These are phyloP conservation scores for Lichtheimia hyalospora DNA, from an alignment of 371 early-diverging fungal genomes.

Conservation along the genomic window DNA sequence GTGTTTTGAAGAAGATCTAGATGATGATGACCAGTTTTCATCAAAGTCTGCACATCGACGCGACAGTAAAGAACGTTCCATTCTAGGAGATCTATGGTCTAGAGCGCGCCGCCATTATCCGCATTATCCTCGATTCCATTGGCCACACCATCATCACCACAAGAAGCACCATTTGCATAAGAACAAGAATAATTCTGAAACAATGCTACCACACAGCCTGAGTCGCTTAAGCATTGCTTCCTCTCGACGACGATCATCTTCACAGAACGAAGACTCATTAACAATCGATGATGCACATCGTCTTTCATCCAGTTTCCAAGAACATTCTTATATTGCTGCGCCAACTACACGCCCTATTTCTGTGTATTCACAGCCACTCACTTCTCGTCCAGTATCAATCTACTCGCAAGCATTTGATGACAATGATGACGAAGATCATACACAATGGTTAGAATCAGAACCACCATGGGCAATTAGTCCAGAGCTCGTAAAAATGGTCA, in stretches of 20 bases:
- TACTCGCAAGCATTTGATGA: background rate
- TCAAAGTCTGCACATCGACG: constrained; percentile 27
- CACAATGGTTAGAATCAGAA: background rate
- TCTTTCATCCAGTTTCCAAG: constrained; percentile 18
- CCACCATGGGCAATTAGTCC: constrained; percentile 36
- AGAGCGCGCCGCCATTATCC: constrained; percentile 32
- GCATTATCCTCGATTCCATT: constrained; percentile 33
- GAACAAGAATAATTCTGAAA: too few species aligned
- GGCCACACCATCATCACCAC: constrained; percentile 20
- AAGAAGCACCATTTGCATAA: constrained; percentile 8
- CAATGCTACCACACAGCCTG: too few species aligned
- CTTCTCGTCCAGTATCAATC: constrained; percentile 31
- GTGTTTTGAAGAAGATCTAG: constrained; percentile 13
- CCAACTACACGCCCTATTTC: background rate
- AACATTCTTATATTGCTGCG: background rate
- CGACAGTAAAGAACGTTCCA: constrained; percentile 25
- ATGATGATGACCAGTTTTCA: constrained; percentile 34
- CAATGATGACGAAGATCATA: background rate
- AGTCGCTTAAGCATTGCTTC: too few species aligned
- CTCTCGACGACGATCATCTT: too few species aligned
- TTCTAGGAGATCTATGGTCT: constrained; percentile 34
- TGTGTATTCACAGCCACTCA: constrained; percentile 1
- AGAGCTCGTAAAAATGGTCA: constrained; percentile 36
- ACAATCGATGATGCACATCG: too few species aligned
- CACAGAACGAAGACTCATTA: too few species aligned